Evolutionary conservation across 352 stramenopile genomes (phyloP), one percentile per base, ranked within the genome.

Genomic region (Phytophthora litchii): DNA sequence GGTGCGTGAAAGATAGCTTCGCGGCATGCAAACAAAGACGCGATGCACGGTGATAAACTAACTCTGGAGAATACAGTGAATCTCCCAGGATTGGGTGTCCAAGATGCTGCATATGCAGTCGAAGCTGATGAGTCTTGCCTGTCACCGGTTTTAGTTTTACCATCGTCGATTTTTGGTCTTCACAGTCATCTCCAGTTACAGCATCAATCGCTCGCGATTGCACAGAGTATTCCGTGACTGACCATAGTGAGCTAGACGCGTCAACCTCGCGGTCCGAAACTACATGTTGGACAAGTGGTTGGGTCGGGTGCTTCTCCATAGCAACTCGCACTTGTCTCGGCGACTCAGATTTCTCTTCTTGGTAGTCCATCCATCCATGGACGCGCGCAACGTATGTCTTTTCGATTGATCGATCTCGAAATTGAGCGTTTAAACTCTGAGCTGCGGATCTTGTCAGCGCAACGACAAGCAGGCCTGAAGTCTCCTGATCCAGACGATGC

Each of bases 11-110:
- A 16, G 57, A 42, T 10, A 89, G 54, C 37, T 69, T 65, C 0
- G 57, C 49, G 17, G 80, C 77, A 31, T 89, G 80, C 23, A 89
- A 67, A 60, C 51, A 78, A 19, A 93, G 65, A 20, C 80, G 72
- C 0, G 75, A 48, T 0, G 78, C 67, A 4, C 78, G 65, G 7
- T 60, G 21, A 13, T 72, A 65, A 1, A 89, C 83, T n/a, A 71
- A 37, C 12, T 70, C 59, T 1, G 67, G 67, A 17, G 67, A 77
- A 46, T 98, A 98, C 4, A 97, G 67, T 27, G 75, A 83, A 68
- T 98, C 95, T 12, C 93, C 95, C 1, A 98, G 74, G 56, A 98
- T 98, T 10, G 94, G 89, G 61, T 98, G 89, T 9, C 91, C 93
- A 41, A 97, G 66, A 16, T 91, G 75, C 25, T 92, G 76, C 81